Percentiles rank a stretch among this genome's conserved stretches.
These are phyloP conservation scores for Craterostigma plantagineum DNA, from an alignment of 257 asterid genomes.

Conservation along the genomic window DNA sequence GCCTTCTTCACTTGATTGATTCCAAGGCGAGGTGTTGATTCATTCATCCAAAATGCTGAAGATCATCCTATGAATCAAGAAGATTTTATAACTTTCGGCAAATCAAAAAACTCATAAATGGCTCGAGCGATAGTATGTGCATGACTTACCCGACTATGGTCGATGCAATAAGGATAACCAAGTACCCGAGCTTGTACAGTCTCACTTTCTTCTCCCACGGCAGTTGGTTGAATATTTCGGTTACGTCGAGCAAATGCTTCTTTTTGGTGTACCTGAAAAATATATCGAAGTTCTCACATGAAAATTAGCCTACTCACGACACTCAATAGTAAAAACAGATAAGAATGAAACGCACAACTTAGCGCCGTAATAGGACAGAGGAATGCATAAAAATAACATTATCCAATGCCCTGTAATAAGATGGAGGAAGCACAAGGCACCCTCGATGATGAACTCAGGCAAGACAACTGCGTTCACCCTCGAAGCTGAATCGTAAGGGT, in stretches of 20 bases:
- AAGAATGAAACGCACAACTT: conserved; percentile 30
- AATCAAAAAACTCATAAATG: no score
- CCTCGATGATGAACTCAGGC: conserved; percentile 54
- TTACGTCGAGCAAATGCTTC: conserved; percentile 60
- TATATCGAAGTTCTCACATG: no score
- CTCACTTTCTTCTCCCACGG: conserved; percentile 50
- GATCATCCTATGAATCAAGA: no score
- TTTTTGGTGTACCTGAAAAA: conserved; percentile 25
- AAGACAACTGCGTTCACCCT: conserved; percentile 50
- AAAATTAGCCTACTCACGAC: no score
- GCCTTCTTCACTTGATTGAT: no score
- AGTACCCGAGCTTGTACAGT: conserved; percentile 57
- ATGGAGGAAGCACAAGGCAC: conserved; percentile 55
- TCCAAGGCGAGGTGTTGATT: no score
- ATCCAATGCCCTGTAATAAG: conserved; percentile 74
- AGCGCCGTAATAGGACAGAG: conserved; percentile 41
- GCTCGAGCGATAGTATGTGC: no score
- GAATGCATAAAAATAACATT: conserved; percentile 55
- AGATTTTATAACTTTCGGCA: no score
- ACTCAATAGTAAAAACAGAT: no score
- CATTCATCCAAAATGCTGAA: no score
- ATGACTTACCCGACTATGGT: conserved; percentile 39
- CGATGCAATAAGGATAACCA: conserved; percentile 24
- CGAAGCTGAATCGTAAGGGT: conserved; percentile 75
- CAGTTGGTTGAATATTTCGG: conserved; percentile 81